Base-by-base conservation (phyloP, 83 land plant genomes). In the Picea engelmannii region DNA sequence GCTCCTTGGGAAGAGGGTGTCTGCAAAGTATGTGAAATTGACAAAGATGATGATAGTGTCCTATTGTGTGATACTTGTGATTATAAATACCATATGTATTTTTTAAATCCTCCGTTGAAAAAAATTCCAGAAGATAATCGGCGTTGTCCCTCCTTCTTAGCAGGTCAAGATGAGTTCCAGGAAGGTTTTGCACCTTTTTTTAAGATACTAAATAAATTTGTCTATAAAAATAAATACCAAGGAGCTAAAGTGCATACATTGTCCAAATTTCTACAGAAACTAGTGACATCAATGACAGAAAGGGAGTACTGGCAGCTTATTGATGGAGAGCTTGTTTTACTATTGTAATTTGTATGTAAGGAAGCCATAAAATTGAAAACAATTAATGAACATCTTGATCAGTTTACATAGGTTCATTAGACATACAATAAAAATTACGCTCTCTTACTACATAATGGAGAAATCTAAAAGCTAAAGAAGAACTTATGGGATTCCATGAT, bases 1-100 rank as follows among this genome's bases (percentile, higher is more conserved):
- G 99, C 98, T 58, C 98, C 95, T 40, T 95, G 99, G 98, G 99
- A 95, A 83, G 98, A 93, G 35, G 99, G 96, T 58, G 90, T 95
- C 0, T 95, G 99, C 86, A 95, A 93, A 88, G 93, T 95, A n/a
- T 97, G 99, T 89, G 99, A 98, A 38, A 81, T 97, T 20, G 99
- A 97, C 80, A 90, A 85, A 81, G 98, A 95, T 79, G 96, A 97
- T 87, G 96, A 95, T 42, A 91, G 91, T 82, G 96, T 95, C 11
- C 86, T 97, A 35, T 35, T 35, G 4, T 35, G 38, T 35, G 38
- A 35, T 35, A 35, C 38, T 35, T 35, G 38, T 35, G 99, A 97
- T 85, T 92, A 98, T 59, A 96, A 97, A 80, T 97, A 97, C 83
- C 99, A 97, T 82, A 97, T 90, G 21, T 95, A 97, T 77, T 97